phyloP scores from a whole-genome alignment of 2,329 filamentous ascomycete genomes.

The Davidsoniella neocaledoniae region DNA sequence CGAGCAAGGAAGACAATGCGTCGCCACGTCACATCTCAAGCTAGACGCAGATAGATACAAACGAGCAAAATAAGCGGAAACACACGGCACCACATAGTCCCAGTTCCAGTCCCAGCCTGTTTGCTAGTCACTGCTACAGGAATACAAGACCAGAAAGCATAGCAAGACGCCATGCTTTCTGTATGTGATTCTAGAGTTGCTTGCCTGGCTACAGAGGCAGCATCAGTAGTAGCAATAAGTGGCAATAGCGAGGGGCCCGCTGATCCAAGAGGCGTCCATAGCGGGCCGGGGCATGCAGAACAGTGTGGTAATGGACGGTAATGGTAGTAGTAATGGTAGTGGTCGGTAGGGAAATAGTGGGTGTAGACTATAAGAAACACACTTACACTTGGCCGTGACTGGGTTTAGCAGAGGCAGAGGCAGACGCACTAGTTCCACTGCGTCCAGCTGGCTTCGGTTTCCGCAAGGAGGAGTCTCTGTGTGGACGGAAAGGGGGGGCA shows the following conservation, averaged over 20 bases:
- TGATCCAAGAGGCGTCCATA: not conserved
- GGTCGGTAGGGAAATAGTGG: not conserved
- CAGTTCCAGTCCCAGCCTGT: no score
- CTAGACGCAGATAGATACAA: not conserved
- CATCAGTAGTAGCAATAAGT: no score
- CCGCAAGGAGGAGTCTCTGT: slow-evolving; percentile 5
- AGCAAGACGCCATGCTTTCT: no score
- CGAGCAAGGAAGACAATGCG: slow-evolving; percentile 7
- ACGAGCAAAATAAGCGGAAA: slow-evolving; percentile 2
- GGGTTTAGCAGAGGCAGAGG: not conserved
- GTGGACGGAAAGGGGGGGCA: not conserved
- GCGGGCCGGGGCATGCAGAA: not conserved
- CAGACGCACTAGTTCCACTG: slow-evolving; percentile 6
- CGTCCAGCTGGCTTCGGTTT: slow-evolving; percentile 2
- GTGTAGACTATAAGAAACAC: not conserved
- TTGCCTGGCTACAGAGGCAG: no score
- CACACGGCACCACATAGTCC: not conserved
- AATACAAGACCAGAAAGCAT: no score
- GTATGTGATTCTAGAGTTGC: no score
- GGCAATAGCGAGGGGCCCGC: no score
- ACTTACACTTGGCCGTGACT: slow-evolving; percentile 1
- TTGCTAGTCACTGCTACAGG: no score
- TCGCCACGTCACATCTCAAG: slow-evolving; percentile 10
- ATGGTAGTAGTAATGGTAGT: not conserved
- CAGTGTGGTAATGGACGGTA: not conserved